phyloP scores from a whole-genome alignment of 2,329 filamentous ascomycete genomes.

The Zymoseptoria tritici region DNA sequence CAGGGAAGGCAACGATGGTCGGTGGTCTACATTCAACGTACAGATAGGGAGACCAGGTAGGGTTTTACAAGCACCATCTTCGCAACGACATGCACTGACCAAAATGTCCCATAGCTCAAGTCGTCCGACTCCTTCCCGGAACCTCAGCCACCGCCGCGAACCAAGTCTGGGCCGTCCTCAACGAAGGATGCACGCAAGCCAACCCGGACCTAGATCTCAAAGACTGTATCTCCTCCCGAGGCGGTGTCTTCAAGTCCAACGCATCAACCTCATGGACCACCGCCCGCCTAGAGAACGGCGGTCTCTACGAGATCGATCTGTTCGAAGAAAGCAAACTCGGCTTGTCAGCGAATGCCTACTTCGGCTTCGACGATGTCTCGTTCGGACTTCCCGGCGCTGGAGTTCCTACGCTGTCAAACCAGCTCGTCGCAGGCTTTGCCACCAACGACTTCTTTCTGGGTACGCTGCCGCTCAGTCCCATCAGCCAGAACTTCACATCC shows the following conservation, averaged over 20 bases:
- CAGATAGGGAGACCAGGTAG: constrained; percentile 7
- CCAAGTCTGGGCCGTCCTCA: constrained; percentile 15
- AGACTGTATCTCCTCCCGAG: constrained; percentile 16
- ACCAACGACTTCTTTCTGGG: constrained; percentile 30
- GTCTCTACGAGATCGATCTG: constrained; percentile 18
- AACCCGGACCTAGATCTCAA: constrained; percentile 24
- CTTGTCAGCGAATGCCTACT: constrained; percentile 25
- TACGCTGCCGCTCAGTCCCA: constrained; percentile 24
- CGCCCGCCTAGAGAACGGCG: constrained; percentile 30
- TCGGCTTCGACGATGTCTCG: constrained; percentile 31
- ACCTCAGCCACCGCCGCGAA: constrained; percentile 17
- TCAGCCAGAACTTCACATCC: constrained; percentile 16
- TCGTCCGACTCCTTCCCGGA: constrained; percentile 18
- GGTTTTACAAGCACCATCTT: neutral
- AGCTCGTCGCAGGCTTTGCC: constrained; percentile 23
- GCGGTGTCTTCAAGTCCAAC: constrained; percentile 27
- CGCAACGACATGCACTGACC: neutral
- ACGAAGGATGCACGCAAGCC: constrained; percentile 18
- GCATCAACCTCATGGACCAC: constrained; percentile 30
- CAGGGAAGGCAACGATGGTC: constrained; percentile 10
- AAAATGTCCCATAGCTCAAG: neutral
- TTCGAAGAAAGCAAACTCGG: constrained; percentile 19
- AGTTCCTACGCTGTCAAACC: constrained; percentile 20
- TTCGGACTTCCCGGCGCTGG: constrained; percentile 17
- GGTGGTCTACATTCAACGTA: constrained; percentile 10